phyloP scores from a whole-genome alignment of 225 moss, liverwort and hornwort species.

The Thuidium tamariscinum region DNA sequence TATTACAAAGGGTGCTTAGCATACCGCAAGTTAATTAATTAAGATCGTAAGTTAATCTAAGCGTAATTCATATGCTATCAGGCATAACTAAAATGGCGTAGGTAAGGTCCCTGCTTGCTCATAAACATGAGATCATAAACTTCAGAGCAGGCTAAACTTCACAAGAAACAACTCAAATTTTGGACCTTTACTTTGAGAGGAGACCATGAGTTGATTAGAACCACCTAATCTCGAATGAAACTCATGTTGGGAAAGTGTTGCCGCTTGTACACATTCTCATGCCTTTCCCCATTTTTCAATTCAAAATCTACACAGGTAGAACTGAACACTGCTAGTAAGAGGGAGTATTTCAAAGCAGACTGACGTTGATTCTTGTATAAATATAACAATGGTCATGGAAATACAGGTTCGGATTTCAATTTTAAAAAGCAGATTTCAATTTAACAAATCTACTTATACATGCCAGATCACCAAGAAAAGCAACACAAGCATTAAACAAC shows the following conservation, averaged over 20 bases:
- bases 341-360: not conserved
- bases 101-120: not conserved
- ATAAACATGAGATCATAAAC: not conserved
- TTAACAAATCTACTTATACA: too few species aligned
- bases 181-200: not conserved
- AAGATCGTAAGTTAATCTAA: not conserved
- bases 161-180: not conserved
- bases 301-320: not conserved
- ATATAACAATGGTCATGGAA: too few species aligned
- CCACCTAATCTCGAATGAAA: not conserved
- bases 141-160: not conserved
- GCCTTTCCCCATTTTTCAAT: not conserved
- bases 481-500: not conserved
- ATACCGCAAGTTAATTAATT: too few species aligned
- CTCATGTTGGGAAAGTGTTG: not conserved
- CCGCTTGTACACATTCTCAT: not conserved
- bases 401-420: too few species aligned
- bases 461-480: not conserved
- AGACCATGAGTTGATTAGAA: not conserved
- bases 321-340: not conserved
- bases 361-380: not conserved
- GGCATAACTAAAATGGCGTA: not conserved
- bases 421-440: too few species aligned
- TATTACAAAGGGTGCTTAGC: not conserved
- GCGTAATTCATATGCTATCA: not conserved